Base-by-base conservation (phyloP, 805 yeast genomes). In the Candida ovalis region DNA sequence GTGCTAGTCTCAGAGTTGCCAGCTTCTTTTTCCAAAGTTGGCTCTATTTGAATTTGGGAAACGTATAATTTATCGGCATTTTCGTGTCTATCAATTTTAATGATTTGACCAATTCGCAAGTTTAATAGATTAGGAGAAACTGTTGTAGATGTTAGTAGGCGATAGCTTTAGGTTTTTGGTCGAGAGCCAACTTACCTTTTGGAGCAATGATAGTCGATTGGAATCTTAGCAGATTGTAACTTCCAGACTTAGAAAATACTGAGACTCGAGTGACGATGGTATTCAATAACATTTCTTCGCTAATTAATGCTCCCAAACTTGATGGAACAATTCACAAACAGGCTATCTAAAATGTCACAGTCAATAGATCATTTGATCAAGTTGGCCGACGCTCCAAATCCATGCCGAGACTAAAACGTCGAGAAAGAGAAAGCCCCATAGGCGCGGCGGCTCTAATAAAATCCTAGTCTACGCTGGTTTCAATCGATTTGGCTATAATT, bases 21-120 rank as follows among this genome's bases (percentile, higher is more conserved):
- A 0, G 19, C 46, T 18, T 42, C 22, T 19, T 12, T 36, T 19
- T 30, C 43, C 15, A 37, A 23, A 0, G 56, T 40, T 8, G 49
- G 50, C 3, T 54, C 54, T 13, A 75, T 37, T 37, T 67, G 63
- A 6, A 83, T 70, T 48, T 73, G 71, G 0, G 85, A 80, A 1
- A 83, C 82, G 52, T 77, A 82, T 40, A 84, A 65, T 47, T 71
- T 75, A 43, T 81, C 84, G 3, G 88, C 86, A 54, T 78, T 67
- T 23, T 76, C 80, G 58, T 83, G 88, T 18, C 53, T 58, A 28
- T 61, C 58, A 43, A 82, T 74, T 15, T 73, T 64, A 10, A 66
- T 56, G 18, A 82, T 77, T 27, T 62, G 57, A 0, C 86, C 89
- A 7, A 80, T 76, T 57, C 71, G 69, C 6, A 69, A 44, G 23